phyloP scores from a whole-genome alignment of 345 rosid species.

The Kernera saxatilis region DNA sequence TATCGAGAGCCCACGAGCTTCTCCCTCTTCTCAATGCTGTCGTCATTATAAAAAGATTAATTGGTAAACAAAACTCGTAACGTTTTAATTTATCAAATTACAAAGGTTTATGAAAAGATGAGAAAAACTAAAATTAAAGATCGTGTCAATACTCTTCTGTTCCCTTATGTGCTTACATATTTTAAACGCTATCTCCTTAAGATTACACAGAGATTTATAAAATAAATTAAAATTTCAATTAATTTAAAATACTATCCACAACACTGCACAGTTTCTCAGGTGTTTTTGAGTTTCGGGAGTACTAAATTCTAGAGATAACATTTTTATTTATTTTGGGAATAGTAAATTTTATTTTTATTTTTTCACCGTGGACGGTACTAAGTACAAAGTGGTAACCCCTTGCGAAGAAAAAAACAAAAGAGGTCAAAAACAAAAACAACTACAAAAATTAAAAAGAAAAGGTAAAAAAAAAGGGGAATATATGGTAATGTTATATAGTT shows the following conservation, averaged over 20 bases:
- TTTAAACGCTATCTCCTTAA: conserved; percentile 3
- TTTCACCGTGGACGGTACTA: conserved; percentile 23
- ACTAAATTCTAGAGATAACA: conserved; percentile 14
- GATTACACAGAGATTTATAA: neutral
- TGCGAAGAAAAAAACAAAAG: conserved; percentile 19
- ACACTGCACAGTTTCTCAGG: conserved; percentile 28
- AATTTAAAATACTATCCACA: neutral
- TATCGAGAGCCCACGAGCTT: conserved; percentile 66
- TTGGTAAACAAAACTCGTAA: neutral
- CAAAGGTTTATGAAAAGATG: conserved; percentile 24
- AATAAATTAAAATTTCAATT: neutral
- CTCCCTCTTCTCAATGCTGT: conserved; percentile 29
- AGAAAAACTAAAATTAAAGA: conserved; percentile 20
- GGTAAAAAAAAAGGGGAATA: neutral
- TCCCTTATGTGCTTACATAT: conserved; percentile 28
- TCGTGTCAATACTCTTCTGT: conserved; percentile 25
- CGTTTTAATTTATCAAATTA: neutral
- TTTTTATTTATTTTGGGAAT: neutral
- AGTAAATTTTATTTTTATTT: conserved; percentile 1
- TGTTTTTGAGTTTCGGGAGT: conserved; percentile 24
- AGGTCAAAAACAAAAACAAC: conserved; percentile 17
- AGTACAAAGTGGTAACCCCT: conserved; percentile 25
- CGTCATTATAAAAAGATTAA: conserved; percentile 33
- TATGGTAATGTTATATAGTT: conserved; percentile 23
- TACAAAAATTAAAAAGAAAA: neutral